Evolutionary conservation across 148 eudicot species (phyloP).

Genomic region (Vaccinium myrtillus): DNA sequence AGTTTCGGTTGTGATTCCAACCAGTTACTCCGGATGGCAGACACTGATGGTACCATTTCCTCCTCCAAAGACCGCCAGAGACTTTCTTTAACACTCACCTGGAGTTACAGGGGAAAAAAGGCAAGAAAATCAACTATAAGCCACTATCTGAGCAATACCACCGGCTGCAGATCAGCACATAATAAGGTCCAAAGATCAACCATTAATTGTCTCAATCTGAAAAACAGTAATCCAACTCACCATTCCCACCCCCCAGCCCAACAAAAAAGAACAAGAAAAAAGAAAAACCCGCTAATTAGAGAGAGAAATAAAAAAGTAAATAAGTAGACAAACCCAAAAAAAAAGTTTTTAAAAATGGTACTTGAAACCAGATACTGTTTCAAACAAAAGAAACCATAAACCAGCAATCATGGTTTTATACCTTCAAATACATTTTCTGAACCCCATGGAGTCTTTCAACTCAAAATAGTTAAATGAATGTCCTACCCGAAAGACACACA

Average conservation of each 20-base stretch:
- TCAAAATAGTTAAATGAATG: background rate
- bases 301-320: background rate
- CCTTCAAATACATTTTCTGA: background rate
- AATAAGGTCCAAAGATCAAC: background rate
- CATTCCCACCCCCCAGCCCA: background rate
- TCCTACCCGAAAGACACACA: background rate
- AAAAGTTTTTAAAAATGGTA: background rate
- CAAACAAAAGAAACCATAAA: background rate
- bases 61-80: constrained; percentile 85
- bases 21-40: constrained; percentile 73
- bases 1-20: constrained; percentile 75
- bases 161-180: background rate
- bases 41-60: constrained; percentile 68
- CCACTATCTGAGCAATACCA: background rate
- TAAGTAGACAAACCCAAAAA: background rate
- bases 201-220: background rate
- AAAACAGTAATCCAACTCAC: background rate
- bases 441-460: background rate
- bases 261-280: background rate
- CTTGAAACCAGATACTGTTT: background rate
- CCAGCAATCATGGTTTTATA: background rate
- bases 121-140: background rate
- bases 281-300: background rate
- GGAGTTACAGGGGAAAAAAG: constrained; percentile 14
- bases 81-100: constrained; percentile 72